Base-by-base conservation (phyloP, 116 monocot species). In the Dioscorea cayenensis region DNA sequence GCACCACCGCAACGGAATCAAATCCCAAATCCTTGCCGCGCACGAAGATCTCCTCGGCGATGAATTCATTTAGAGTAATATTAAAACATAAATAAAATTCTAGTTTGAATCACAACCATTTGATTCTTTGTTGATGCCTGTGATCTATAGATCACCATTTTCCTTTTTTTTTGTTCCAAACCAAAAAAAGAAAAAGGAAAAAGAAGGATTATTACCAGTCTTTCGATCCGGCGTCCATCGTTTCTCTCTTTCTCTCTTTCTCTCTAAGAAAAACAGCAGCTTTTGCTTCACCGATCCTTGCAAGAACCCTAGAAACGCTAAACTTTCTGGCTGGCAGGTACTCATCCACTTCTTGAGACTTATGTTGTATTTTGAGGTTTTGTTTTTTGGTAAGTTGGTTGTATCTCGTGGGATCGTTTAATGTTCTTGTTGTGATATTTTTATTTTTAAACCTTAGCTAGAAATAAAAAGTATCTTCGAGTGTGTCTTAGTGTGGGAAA, bases 281-380 rank as follows among this genome's bases (percentile, higher is more conserved):
- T 63, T 43, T 43, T 43, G 55, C 55, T 32, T 65, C 5, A 23
- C 32, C 32, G 65, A 32, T 65, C 65, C 25, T 23, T 65, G 36
- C 65, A 65, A 65, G 28, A 65, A 65, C 28, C 65, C 32, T 55
- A 55, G 63, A 63, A 27, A 22, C n/a, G n/a, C n/a, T n/a, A n/a
- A n/a, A n/a, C n/a, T n/a, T n/a, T n/a, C n/a, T n/a, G n/a, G n/a
- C n/a, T n/a, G n/a, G n/a, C n/a, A n/a, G n/a, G n/a, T n/a, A n/a
- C n/a, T n/a, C n/a, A n/a, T n/a, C n/a, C n/a, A n/a, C n/a, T n/a
- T n/a, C 29, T 29, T 29, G 29, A 29, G 29, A 29, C 29, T 29
- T 29, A 1, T 29, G 29, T 29, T 29, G 29, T 29, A 29, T n/a
- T n/a, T 29, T 29, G 29, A 29, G 29, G 29, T 29, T 29, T 29